Conservation (phyloP, 805 yeast genomes). For the Phaffomyces opuntiae region DNA sequence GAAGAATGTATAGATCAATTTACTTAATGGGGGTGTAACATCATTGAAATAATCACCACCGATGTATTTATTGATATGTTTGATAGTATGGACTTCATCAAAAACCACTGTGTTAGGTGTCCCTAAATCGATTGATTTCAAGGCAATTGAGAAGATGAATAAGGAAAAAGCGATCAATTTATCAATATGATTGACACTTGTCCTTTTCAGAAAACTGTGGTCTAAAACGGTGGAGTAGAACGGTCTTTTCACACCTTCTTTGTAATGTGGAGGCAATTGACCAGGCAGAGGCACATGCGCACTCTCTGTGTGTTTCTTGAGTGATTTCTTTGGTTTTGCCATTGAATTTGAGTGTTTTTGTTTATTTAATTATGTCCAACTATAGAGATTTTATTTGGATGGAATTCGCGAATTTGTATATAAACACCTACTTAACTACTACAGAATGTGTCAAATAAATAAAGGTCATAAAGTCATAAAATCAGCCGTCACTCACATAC, state of each 20-base stretch:
- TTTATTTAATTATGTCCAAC: no score
- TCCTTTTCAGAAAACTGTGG: conserved; percentile 12
- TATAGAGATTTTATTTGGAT: no score
- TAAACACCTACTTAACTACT: not conserved
- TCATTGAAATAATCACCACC: conserved; percentile 60
- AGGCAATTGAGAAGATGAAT: conserved; percentile 17
- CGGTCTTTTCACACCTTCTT: conserved; percentile 27
- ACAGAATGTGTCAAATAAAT: not conserved
- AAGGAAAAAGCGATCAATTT: conserved; percentile 18
- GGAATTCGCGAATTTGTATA: not conserved
- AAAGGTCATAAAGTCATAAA: conserved; percentile 10
- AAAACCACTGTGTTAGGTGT: conserved; percentile 37
- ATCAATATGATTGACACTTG: conserved; percentile 6
- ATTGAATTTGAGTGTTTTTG: not conserved
- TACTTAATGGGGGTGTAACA: conserved; percentile 67
- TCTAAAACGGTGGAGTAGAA: conserved; percentile 24
- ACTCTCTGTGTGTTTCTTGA: not conserved
- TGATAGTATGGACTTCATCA: conserved; percentile 40
- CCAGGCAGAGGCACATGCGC: not conserved
- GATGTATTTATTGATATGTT: conserved; percentile 37
- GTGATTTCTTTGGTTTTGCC: conserved; percentile 9
- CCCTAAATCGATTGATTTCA: conserved; percentile 29
- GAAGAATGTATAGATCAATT: conserved; percentile 48
- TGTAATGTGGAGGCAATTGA: conserved; percentile 24
- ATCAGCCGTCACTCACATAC: conserved; percentile 39